Evolutionary conservation across 345 rosid genomes (phyloP).

Genomic region (Trapa incisa): DNA sequence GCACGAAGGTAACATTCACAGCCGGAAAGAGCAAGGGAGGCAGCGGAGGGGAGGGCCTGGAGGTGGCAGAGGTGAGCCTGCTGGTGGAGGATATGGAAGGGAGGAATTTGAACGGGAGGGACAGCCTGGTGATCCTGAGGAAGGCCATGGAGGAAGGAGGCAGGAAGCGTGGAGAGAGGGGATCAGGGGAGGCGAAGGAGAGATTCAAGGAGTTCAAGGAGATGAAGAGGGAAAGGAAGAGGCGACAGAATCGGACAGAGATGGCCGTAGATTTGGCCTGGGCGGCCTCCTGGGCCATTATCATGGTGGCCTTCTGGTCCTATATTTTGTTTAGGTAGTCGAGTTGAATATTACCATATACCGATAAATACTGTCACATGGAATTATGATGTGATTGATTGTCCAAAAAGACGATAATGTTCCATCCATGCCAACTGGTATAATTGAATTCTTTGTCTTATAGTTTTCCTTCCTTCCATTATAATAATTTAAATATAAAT

Average conservation of each 20-base stretch:
- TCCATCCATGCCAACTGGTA: too few species aligned
- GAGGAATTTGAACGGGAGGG: constrained; percentile 49
- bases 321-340: constrained; percentile 30
- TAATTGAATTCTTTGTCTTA: too few species aligned
- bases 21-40: background rate
- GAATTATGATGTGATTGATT: too few species aligned
- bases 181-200: constrained; percentile 22
- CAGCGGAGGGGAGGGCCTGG: constrained; percentile 41
- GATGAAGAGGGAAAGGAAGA: constrained; percentile 28
- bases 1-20: constrained; percentile 27
- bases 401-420: too few species aligned
- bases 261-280: constrained; percentile 22
- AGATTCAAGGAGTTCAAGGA: constrained; percentile 30
- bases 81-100: constrained; percentile 74
- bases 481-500: too few species aligned
- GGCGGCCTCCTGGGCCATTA: constrained; percentile 23
- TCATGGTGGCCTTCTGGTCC: constrained; percentile 44
- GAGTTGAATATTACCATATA: too few species aligned
- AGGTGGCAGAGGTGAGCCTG: constrained; percentile 60
- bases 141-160: constrained; percentile 31
- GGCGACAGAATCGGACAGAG: constrained; percentile 21
- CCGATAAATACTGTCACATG: too few species aligned
- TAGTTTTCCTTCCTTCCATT: too few species aligned
- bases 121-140: constrained; percentile 46
- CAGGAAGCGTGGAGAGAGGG: constrained; percentile 17